Base-by-base conservation (phyloP, 1,284 basidiomycete species). In the Cutaneotrichosporon dermatis region DNA sequence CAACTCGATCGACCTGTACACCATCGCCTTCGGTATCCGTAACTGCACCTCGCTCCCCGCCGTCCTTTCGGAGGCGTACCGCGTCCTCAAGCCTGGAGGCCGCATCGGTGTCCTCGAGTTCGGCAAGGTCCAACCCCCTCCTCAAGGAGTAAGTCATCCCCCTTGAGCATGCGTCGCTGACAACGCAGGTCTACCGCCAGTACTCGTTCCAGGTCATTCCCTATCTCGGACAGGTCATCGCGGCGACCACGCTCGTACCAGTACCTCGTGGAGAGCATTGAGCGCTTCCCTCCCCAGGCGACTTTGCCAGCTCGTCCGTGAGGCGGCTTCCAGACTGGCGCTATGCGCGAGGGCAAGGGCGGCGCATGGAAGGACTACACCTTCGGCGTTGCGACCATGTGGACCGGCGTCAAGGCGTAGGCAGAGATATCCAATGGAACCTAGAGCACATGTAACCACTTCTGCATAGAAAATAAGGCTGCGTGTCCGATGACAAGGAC, bases 201-300 rank as follows among this genome's bases (percentile, higher is more conserved):
- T 99, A 97, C 78, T 98, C 95, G 10, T 99, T 99, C 84, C 87
- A 89, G 5, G 84, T 98, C 60, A 94, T 99, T 70, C 96, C 96
- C 4, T 83, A 96, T 16, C 79, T 99, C 45, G 96, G 96, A 33
- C 94, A 93, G 54, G 88, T 99, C 69, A 82, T 99, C n/a, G 91
- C 94, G 90, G 90, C 4, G 95, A 99, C 77, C 85, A 94, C 41
- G 89, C 86, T 96, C 93, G 15, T 99, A 99, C 79, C 92, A 96
- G 78, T 99, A 99, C 77, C 84, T 99, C 46, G 91, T 99, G 54
- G 96, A 99, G 79, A 97, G 93, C 41, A 99, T 99, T 71, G 89
- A 93, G 59, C 86, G 86, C 67, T 99, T 99, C 82, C 95, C 95
- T 39, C 82, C 86, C 16, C 95, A 98, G 77, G 81, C 33, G 87